Evolutionary conservation across 805 yeast genomes (phyloP), one percentile per base, ranked within the genome.

Genomic region (Teunomyces gatunensis): DNA sequence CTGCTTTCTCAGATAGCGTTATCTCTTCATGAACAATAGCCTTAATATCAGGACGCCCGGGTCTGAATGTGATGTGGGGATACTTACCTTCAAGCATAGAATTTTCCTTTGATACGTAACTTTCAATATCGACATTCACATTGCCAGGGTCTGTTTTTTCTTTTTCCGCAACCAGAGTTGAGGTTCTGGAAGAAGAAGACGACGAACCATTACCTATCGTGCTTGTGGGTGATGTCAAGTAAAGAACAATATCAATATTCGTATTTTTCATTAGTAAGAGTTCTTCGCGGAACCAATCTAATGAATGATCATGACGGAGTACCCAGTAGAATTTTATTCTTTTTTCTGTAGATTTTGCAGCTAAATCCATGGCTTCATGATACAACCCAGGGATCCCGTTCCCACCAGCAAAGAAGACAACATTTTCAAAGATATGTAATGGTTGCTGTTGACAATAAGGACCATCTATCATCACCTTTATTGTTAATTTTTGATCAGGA

Each of bases 351-450:
- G 62, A 52, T 28, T 55, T 60, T 9, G 32, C 30, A 15, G 63
- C 56, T 13, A 56, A 52, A 32, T 54, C 51, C 12, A 47, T 37
- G 6, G 57, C 78, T 47, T 79, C 71, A 3, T 80, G 69, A 36
- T 75, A 66, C n/a, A 79, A 66, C 0, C 81, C 84, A 0, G 87
- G 79, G 56, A 82, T 72, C 6, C 87, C 87, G 50, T 80, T 78
- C 5, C 87, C 87, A 6, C 87, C 87, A 4, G 84, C 82, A 39
- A 82, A 59, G 39, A 81, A 71, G 4, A 81, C 60, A 3, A 76
- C 74, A 42, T 73, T 70, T 34, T 70, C 71, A 54, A 75, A 80
- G 17, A 72, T 68, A 43, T 72, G 70, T 49, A 77, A 74, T 1
- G 82, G 83, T 5, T 70, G 55, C 20, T 61, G 58, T 3, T 65